Evolutionary conservation across 371 early-diverging fungal species (phyloP).

Genomic region (Gilbertella persicaria): DNA sequence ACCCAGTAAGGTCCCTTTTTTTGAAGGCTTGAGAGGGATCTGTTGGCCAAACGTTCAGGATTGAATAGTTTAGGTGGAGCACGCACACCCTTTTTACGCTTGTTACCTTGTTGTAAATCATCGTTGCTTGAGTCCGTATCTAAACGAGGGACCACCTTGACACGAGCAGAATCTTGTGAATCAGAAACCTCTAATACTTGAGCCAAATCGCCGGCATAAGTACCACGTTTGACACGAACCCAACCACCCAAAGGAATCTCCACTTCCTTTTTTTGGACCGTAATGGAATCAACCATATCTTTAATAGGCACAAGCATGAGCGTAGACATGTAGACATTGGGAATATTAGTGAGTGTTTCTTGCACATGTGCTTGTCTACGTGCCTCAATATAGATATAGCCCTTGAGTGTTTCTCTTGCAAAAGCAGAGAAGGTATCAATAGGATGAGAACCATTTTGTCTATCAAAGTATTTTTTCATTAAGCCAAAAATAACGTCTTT

Average conservation of each 20-base stretch:
- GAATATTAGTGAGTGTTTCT: conserved; percentile 71
- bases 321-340: conserved; percentile 73
- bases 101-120: conserved; percentile 28
- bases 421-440: conserved; percentile 82
- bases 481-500: conserved; percentile 81
- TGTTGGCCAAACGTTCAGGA: conserved; percentile 56
- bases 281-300: conserved; percentile 95
- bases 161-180: conserved; percentile 74
- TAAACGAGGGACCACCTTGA: conserved; percentile 91
- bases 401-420: conserved; percentile 87
- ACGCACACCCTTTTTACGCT: conserved; percentile 60
- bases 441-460: conserved; percentile 60
- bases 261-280: conserved; percentile 68
- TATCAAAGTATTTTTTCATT: conserved; percentile 79
- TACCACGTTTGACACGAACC: conserved; percentile 95
- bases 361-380: conserved; percentile 83
- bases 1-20: conserved; percentile 69
- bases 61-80: conserved; percentile 81
- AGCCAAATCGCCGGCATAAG: conserved; percentile 94
- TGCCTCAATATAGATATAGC: conserved; percentile 98
- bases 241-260: conserved; percentile 83
- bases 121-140: conserved; percentile 50
- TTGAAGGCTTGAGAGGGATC: conserved; percentile 47
- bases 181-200: conserved; percentile 85
- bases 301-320: conserved; percentile 90